A percentile compares a stretch with the other conserved stretches of the same genome.
Evolutionary conservation across 306 rosid species (phyloP).

Genomic region (Cajanus cajan): DNA sequence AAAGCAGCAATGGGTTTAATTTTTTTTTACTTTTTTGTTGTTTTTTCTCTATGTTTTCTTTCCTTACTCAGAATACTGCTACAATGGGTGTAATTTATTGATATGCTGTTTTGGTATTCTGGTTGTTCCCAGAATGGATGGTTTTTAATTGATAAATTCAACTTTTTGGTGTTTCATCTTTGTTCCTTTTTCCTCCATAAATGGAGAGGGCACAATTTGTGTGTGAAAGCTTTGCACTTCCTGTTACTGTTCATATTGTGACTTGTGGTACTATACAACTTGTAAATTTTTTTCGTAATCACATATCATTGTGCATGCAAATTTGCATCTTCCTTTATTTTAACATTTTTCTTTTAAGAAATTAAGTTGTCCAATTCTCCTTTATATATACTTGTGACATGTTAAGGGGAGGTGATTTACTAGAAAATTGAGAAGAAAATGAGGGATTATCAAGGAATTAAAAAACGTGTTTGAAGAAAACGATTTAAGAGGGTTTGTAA

Average conservation of each 20-base stretch:
- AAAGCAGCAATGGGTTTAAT: constrained; percentile 69
- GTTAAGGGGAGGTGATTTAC: too few relatives aligned
- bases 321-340: not conserved
- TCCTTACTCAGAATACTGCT: constrained; percentile 35
- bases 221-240: constrained; percentile 16
- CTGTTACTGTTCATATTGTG: not conserved
- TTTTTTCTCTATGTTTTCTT: constrained; percentile 1
- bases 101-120: constrained; percentile 29
- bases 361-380: not conserved
- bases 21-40: not conserved
- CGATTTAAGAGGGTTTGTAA: too few relatives aligned
- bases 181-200: constrained; percentile 11
- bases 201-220: constrained; percentile 13
- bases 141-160: constrained; percentile 33
- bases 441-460: too few relatives aligned
- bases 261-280: not conserved
- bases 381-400: not conserved
- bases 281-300: not conserved
- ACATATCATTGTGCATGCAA: not conserved
- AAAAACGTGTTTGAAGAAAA: too few relatives aligned
- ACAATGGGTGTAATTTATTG: constrained; percentile 44
- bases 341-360: not conserved
- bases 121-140: constrained; percentile 45
- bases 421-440: too few relatives aligned
- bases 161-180: constrained; percentile 26